Conservation (phyloP, 2,329 filamentous ascomycete species). For the Dothistroma septosporum region DNA sequence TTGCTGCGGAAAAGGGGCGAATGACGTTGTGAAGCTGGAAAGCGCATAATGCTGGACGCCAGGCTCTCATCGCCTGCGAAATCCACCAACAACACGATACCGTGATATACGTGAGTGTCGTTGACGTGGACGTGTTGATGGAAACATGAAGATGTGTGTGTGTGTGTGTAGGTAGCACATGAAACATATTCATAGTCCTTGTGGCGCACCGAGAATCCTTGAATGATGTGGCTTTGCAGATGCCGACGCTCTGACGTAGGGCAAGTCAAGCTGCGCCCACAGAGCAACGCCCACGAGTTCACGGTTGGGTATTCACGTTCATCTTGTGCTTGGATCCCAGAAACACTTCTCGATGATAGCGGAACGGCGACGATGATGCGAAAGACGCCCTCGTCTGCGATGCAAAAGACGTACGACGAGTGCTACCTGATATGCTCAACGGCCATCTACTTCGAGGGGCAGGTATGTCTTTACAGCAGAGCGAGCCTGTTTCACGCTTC, state of each 20-base stretch:
- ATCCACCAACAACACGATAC: background rate
- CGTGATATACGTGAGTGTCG: too few relatives aligned
- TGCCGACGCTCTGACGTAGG: background rate
- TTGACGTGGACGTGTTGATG: too few relatives aligned
- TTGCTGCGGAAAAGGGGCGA: slow-evolving; percentile 10
- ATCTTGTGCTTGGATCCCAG: background rate
- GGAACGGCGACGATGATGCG: slow-evolving; percentile 25
- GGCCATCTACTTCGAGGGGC: slow-evolving; percentile 90
- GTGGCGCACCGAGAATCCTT: background rate
- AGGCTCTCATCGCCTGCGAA: slow-evolving; percentile 24
- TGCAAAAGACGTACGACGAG: slow-evolving; percentile 98
- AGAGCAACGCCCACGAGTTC: background rate
- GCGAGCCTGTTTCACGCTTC: slow-evolving; percentile 5
- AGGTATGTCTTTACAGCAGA: slow-evolving; percentile 53
- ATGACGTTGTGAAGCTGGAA: slow-evolving; percentile 11
- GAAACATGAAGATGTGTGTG: too few relatives aligned
- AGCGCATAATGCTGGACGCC: slow-evolving; percentile 23
- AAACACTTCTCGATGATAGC: background rate
- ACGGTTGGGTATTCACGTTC: background rate
- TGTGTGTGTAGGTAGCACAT: too few relatives aligned
- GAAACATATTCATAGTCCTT: background rate
- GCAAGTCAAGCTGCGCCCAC: background rate
- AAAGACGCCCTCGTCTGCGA: slow-evolving; percentile 62
- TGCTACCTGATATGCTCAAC: slow-evolving; percentile 93
- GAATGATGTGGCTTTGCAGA: background rate